Percentiles rank a stretch among this genome's conserved stretches.
These are phyloP conservation scores for Zelopaecilomyces penicillatus DNA, from an alignment of 2,329 filamentous ascomycete genomes.

Conservation along the genomic window DNA sequence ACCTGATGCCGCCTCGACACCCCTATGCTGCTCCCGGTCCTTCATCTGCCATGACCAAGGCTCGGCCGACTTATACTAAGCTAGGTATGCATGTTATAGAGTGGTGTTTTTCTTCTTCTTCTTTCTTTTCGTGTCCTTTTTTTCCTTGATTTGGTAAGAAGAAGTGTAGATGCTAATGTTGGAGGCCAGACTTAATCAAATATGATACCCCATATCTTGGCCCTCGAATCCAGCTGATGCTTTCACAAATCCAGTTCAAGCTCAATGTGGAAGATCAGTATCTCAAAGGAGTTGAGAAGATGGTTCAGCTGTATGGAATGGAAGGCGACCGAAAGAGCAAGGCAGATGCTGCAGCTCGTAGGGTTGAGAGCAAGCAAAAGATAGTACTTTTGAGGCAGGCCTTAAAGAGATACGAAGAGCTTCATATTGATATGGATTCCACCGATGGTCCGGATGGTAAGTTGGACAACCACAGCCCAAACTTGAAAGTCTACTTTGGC, in stretches of 20 bases:
- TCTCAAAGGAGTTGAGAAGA: constrained; percentile 97
- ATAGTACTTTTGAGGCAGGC: constrained; percentile 93
- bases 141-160: too few species aligned
- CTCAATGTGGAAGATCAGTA: constrained; percentile 98
- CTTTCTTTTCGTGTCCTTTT: neutral
- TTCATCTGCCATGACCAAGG: constrained; percentile 58
- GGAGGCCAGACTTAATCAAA: constrained; percentile 78
- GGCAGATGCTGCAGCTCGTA: constrained; percentile 79
- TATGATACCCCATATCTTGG: constrained; percentile 94
- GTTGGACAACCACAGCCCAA: constrained; percentile 17
- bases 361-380: constrained; percentile 95
- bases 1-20: constrained; percentile 71
- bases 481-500: too few species aligned
- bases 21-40: constrained; percentile 67
- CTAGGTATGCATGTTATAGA: constrained; percentile 55
- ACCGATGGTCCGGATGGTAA: constrained; percentile 73
- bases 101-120: neutral
- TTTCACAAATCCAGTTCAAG: constrained; percentile 98
- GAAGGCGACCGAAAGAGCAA: constrained; percentile 95
- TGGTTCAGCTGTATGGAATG: constrained; percentile 95
- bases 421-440: constrained; percentile 86
- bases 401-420: constrained; percentile 90
- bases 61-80: constrained; percentile 87
- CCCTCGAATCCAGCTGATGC: constrained; percentile 96
- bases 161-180: neutral